These are phyloP conservation scores for Cytidiella melzeri DNA, from an alignment of 768 basidiomycete species.

Conservation along the genomic window DNA sequence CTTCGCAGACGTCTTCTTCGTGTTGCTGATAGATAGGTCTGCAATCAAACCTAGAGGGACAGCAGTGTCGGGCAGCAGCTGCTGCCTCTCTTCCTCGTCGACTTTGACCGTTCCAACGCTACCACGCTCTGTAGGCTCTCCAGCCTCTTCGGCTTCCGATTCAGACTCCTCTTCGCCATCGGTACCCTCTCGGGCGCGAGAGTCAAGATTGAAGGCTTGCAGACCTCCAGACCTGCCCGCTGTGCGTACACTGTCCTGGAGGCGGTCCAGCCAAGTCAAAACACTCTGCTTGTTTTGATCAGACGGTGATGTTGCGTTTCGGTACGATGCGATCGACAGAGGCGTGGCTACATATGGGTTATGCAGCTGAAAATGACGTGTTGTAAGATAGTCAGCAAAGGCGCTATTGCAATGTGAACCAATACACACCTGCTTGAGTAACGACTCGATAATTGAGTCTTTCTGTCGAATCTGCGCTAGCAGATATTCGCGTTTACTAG, in stretches of 20 bases:
- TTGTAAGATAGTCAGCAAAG: conserved; percentile 2
- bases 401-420: neutral
- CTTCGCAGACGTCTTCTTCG: conserved; percentile 37
- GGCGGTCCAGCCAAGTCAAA: conserved; percentile 69
- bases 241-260: conserved; percentile 50
- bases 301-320: conserved; percentile 70
- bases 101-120: conserved; percentile 26
- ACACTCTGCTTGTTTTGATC: conserved; percentile 64
- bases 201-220: conserved; percentile 38
- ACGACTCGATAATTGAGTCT: conserved; percentile 78
- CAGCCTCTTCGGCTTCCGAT: conserved; percentile 11
- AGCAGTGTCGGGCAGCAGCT: conserved; percentile 57
- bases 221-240: conserved; percentile 39
- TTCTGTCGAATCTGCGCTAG: conserved; percentile 84
- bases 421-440: conserved; percentile 66
- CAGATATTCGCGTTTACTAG: conserved; percentile 81
- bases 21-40: conserved; percentile 58
- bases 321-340: conserved; percentile 71
- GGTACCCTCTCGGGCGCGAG: conserved; percentile 28
- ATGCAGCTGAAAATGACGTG: conserved; percentile 44
- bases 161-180: conserved; percentile 21
- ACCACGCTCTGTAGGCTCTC: conserved; percentile 19
- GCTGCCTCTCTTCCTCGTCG: conserved; percentile 43
- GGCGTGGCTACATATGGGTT: conserved; percentile 79
- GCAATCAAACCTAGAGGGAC: conserved; percentile 76